Evolutionary conservation across 805 yeast species (phyloP).

Genomic region (Kodamaea hsintzibuensis): DNA sequence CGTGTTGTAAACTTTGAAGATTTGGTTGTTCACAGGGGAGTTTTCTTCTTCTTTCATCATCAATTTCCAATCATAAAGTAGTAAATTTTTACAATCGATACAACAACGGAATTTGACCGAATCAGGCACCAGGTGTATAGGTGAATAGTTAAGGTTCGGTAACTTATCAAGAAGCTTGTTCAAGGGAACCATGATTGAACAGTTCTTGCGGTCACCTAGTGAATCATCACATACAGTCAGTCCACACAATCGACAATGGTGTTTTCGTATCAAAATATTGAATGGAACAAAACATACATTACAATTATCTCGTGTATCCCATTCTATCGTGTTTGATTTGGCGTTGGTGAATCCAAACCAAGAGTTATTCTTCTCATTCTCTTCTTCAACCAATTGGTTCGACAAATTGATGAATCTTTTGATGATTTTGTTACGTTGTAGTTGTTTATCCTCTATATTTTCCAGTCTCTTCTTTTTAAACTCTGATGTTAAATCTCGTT

Average conservation of each 20-base stretch:
- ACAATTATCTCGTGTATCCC: conserved; percentile 65
- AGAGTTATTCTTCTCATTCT: conserved; percentile 8
- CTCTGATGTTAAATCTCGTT: conserved; percentile 43
- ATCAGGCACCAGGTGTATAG: conserved; percentile 9
- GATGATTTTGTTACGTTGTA: conserved; percentile 55
- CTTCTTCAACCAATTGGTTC: conserved; percentile 23
- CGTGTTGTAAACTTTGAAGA: conserved; percentile 23
- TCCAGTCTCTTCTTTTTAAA: conserved; percentile 45
- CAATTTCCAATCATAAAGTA: conserved; percentile 54
- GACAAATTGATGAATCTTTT: conserved; percentile 56
- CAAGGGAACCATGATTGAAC: conserved; percentile 74
- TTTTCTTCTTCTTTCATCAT: conserved; percentile 8
- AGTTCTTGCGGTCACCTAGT: conserved; percentile 42
- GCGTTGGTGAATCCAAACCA: conserved; percentile 26
- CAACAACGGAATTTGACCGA: conserved; percentile 58
- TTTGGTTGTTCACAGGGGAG: conserved; percentile 6
- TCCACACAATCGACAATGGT: conserved; percentile 93
- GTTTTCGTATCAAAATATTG: conserved; percentile 63
- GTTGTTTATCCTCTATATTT: conserved; percentile 48
- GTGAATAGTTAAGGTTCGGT: conserved; percentile 35
- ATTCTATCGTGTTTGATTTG: conserved; percentile 46
- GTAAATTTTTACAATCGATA: conserved; percentile 59
- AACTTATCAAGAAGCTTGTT: conserved; percentile 39
- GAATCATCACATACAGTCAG: conserved; percentile 71
- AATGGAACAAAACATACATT: conserved; percentile 62